Base-by-base conservation (phyloP, 768 basidiomycete species). In the Boletus subparvulus region DNA sequence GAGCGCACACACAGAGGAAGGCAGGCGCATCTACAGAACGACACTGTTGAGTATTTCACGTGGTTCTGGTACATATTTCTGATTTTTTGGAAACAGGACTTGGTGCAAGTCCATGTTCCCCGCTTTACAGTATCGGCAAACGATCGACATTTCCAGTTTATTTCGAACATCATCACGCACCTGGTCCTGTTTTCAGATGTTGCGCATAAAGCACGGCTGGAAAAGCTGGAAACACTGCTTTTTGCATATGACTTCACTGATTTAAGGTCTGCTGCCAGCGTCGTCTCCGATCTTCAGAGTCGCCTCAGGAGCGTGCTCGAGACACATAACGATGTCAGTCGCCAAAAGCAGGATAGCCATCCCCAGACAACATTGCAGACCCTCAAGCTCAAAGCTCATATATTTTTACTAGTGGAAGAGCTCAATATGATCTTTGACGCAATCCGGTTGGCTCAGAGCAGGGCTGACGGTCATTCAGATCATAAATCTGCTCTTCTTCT, bases 231-330 rank as follows among this genome's bases (percentile, higher is more conserved):
- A 73, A 87, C 84, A 2, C 79, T 95, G 55, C 76, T 93, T 19
- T 91, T 94, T 69, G 86, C 86, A 12, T 94, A 94, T 71, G 94
- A 96, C 74, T 93, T 94, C 67, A 86, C 85, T 12, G 87, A 94
- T 68, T 77, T 90, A 19, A 62, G 68, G 14, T 86, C 87, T 28
- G 87, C 86, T n/a, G 85, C 88, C 1, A 77, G 76, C 45, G 88
- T 91, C 35, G 83, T 92, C 28, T 76, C 81, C 42, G 82, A 83
- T 57, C 77, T 94, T 9, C 95, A 97, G 75, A 70, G 77, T 26
- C 84, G 86, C 5, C 78, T 97, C 43, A 81, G 92, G 43, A 84
- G 74, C 59, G 83, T 77, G 14, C 74, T 86, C 24, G 83, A 87
- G 63, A 83, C 78, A 55, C 77, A 59, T 69, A 76, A 52, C 44